phyloP scores from a whole-genome alignment of 306 rosid genomes.

The Argentina anserina region DNA sequence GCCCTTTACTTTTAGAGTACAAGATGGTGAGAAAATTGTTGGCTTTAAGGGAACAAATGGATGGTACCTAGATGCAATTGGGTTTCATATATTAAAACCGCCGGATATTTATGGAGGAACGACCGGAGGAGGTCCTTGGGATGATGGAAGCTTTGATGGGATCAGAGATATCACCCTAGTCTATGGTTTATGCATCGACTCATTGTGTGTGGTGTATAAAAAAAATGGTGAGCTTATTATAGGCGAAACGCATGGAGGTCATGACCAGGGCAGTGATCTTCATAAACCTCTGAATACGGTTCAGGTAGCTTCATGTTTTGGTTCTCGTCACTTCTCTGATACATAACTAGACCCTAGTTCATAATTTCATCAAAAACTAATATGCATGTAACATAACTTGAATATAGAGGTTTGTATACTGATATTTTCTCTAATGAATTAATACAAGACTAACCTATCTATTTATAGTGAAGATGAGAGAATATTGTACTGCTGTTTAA shows the following conservation, averaged over 20 bases:
- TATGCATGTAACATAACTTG: no score
- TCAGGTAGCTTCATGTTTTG: neutral
- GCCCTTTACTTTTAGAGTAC: conserved; percentile 40
- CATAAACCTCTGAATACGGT: neutral
- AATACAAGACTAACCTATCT: no score
- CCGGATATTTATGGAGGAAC: neutral
- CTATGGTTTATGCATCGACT: neutral
- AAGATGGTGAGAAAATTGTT: conserved; percentile 33
- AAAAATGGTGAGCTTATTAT: neutral
- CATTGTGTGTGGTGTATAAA: neutral
- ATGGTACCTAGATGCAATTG: conserved; percentile 50
- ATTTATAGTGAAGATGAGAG: no score
- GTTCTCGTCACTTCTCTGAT: no score
- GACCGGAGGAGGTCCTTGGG: neutral
- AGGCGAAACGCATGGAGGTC: neutral
- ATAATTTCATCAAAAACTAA: no score
- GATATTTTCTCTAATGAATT: no score
- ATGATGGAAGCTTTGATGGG: neutral
- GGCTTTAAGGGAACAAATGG: conserved; percentile 16
- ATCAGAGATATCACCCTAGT: neutral
- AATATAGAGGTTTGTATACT: no score
- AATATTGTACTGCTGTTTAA: no score
- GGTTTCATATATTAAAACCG: conserved; percentile 25
- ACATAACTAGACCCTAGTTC: no score
- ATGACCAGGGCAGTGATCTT: neutral